phyloP scores from a whole-genome alignment of 169 alveolate genomes.

The Cryptosporidium bovis region DNA sequence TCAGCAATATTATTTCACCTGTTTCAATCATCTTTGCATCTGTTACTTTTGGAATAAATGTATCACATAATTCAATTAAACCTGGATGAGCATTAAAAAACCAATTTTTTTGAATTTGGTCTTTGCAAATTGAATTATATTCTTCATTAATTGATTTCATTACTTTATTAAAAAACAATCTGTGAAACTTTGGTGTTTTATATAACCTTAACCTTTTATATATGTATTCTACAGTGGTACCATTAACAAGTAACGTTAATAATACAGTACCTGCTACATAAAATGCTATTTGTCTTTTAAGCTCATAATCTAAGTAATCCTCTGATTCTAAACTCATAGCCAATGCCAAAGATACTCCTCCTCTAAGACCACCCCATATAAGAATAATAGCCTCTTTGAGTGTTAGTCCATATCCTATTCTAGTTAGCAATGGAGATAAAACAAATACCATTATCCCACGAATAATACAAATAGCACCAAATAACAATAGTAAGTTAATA shows the following conservation, averaged over 20 bases:
- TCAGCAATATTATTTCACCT: constrained; percentile 46
- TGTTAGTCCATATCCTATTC: constrained; percentile 77
- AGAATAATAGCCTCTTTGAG: constrained; percentile 73
- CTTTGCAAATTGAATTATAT: constrained; percentile 8
- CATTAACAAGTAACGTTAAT: constrained; percentile 76
- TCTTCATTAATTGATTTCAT: constrained; percentile 69
- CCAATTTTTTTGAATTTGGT: constrained; percentile 50
- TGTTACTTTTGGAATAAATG: constrained; percentile 51
- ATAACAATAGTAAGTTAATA: constrained; percentile 73
- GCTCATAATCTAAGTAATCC: constrained; percentile 41
- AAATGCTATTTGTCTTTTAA: constrained; percentile 76
- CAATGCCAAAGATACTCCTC: constrained; percentile 78
- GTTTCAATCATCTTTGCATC: constrained; percentile 61
- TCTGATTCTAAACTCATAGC: constrained; percentile 77
- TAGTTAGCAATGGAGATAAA: constrained; percentile 69
- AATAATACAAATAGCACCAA: constrained; percentile 73
- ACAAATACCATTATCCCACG: constrained; percentile 74
- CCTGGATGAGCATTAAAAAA: constrained; percentile 74
- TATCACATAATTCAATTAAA: constrained; percentile 40
- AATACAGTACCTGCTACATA: constrained; percentile 79
- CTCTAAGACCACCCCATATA: constrained; percentile 79
- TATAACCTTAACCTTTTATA: constrained; percentile 69
- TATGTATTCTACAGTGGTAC: constrained; percentile 75
- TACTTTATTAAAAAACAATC: constrained; percentile 56
- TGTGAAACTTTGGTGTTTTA: constrained; percentile 56